phyloP scores from a whole-genome alignment of 306 rosid species.

The Cajanus cajan region DNA sequence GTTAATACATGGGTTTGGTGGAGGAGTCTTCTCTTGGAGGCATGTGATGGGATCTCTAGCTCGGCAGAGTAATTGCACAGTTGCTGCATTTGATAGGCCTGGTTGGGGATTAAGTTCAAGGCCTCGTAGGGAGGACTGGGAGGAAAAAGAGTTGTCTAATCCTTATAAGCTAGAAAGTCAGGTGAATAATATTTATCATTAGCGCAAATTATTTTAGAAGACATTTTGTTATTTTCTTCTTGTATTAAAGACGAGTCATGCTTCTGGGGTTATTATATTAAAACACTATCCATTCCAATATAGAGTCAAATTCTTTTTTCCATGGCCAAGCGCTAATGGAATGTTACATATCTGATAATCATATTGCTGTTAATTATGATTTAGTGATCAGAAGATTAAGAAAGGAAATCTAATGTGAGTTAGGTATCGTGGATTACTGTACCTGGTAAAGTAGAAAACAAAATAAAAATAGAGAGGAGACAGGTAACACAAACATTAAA shows the following conservation, averaged over 20 bases:
- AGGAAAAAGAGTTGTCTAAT: conserved; percentile 76
- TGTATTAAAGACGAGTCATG: not conserved
- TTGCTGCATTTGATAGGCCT: conserved; percentile 91
- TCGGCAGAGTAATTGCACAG: conserved; percentile 67
- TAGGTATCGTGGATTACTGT: not conserved
- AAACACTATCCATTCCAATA: not conserved
- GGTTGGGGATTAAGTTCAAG: conserved; percentile 97
- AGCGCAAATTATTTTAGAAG: not conserved
- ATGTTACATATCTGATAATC: not conserved
- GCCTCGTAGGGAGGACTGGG: conserved; percentile 72
- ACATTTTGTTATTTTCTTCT: not conserved
- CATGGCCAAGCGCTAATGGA: not conserved
- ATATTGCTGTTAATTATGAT: not conserved
- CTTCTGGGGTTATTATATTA: not conserved
- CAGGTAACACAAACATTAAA: not conserved
- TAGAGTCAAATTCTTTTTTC: not conserved
- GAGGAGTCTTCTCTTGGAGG: conserved; percentile 97
- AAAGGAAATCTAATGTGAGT: not conserved
- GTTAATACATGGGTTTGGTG: conserved; percentile 92
- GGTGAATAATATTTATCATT: conserved; percentile 43
- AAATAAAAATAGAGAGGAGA: not conserved
- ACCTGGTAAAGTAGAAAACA: not conserved
- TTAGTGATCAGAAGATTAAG: not conserved
- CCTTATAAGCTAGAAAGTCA: conserved; percentile 89
- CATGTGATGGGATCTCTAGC: conserved; percentile 84